These are phyloP conservation scores for Mucuna pruriens DNA, from an alignment of 306 rosid genomes.

Conservation along the genomic window DNA sequence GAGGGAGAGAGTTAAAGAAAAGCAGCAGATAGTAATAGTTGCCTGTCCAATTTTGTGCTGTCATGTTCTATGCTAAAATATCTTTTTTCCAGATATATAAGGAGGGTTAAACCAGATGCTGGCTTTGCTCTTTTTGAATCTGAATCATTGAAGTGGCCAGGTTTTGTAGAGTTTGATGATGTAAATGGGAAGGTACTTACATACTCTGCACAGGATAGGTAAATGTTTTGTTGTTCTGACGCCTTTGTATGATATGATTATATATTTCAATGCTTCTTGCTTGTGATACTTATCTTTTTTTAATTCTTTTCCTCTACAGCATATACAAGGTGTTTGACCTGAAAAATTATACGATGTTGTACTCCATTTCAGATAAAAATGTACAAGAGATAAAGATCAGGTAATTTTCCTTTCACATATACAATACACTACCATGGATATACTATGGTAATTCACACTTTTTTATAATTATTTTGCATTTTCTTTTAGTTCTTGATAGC, in stretches of 20 bases:
- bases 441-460: conserved; percentile 2
- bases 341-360: conserved; percentile 90
- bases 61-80: conserved; percentile 36
- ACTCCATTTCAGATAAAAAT: conserved; percentile 88
- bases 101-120: conserved; percentile 90
- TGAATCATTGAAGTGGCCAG: conserved; percentile 97
- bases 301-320: conserved; percentile 44
- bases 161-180: conserved; percentile 98
- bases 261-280: conserved; percentile 19
- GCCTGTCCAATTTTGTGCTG: conserved; percentile 33
- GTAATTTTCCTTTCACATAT: conserved; percentile 44
- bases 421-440: background rate
- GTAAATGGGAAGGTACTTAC: conserved; percentile 98
- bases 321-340: conserved; percentile 96
- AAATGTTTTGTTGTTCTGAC: conserved; percentile 26
- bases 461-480: background rate
- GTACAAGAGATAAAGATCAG: conserved; percentile 98
- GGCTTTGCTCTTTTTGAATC: conserved; percentile 98
- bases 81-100: conserved; percentile 68
- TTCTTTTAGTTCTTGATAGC: conserved; percentile 21
- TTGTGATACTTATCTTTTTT: conserved; percentile 22
- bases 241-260: conserved; percentile 12
- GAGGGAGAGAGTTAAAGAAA: background rate
- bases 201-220: conserved; percentile 93
- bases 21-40: background rate